A percentile compares a stretch with the other conserved stretches of the same genome.
Conservation (phyloP, 2,329 filamentous ascomycete genomes). For the Aspergillus flavus region DNA sequence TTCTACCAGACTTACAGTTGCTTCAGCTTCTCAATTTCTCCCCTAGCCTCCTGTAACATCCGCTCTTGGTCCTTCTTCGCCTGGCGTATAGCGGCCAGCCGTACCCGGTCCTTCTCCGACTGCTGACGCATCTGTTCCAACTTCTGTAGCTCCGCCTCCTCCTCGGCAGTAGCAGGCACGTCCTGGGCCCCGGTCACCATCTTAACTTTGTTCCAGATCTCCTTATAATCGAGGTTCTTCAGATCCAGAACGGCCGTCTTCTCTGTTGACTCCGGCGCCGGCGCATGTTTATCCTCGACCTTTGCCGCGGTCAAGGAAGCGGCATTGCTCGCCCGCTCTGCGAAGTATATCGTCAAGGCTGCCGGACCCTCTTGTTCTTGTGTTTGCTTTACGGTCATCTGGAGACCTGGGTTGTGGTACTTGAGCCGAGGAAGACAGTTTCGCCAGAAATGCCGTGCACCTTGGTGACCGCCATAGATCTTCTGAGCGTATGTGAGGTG, state of each 20-base stretch:
- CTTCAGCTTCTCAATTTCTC: conserved; percentile 46
- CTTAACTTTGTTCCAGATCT: conserved; percentile 49
- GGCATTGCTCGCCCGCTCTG: conserved; percentile 33
- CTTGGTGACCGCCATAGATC: conserved; percentile 43
- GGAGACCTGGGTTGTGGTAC: conserved; percentile 85
- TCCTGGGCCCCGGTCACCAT: conserved; percentile 44
- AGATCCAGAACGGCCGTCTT: conserved; percentile 41
- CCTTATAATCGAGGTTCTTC: conserved; percentile 40
- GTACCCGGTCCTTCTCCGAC: conserved; percentile 42
- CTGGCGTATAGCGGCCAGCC: conserved; percentile 43
- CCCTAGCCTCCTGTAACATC: conserved; percentile 47
- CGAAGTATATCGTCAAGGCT: conserved; percentile 47
- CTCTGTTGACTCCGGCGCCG: conserved; percentile 33
- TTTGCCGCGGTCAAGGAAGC: conserved; percentile 28
- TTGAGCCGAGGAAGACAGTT: conserved; percentile 82
- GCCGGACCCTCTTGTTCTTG: conserved; percentile 50
- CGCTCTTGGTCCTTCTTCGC: conserved; percentile 49
- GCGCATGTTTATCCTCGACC: conserved; percentile 37
- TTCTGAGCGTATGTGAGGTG: conserved; percentile 49
- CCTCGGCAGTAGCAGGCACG: conserved; percentile 35
- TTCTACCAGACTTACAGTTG: conserved; percentile 29
- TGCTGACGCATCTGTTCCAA: conserved; percentile 37
- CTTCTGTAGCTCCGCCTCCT: conserved; percentile 39
- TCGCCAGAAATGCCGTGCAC: conserved; percentile 82
- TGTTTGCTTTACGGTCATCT: conserved; percentile 79